Evolutionary conservation across 345 rosid genomes (phyloP), one percentile per base, ranked within the genome.

Genomic region (Punica granatum): DNA sequence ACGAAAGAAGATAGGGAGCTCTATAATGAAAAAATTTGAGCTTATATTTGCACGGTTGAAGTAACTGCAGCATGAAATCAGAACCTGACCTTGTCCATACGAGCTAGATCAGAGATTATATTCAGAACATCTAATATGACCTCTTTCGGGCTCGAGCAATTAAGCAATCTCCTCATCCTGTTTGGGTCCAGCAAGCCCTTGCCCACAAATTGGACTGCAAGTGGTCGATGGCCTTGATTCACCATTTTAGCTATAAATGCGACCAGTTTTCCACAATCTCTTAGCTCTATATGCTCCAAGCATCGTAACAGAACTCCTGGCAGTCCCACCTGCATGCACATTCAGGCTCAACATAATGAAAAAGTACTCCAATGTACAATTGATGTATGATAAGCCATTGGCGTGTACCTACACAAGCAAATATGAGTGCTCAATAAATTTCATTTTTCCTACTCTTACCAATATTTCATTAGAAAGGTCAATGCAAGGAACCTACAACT

Each of bases 221-320:
- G 88, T 67, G 88, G 86, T 63, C 88, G 77, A 75, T 88, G 89
- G 37, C 86, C 84, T 61, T 88, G 89, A 35, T 85, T 83, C 59
- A 81, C 77, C 97, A 94, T 83, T 79, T 94, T 91, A 76, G 99
- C 99, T 72, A 94, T 77, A 76, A 91, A 86, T 39, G 99, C 99
- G 68, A 94, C 93, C 28, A 88, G 82, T 73, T 88, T 86, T 64
- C 89, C 98, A 44, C 87, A 69, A 83, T 94, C 96, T 74, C 84
- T 94, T 35, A 79, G 51, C 34, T 88, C 98, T 81, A 94, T 60
- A 28, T 91, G 92, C 65, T 88, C 98, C 83, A 91, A 80, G 82
- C 98, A 82, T 37, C 82, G 85, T 51, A 91, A 87, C 21, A 88
- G 74, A 42, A 80, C 72, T 60, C 81, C 76, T 12, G 97, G 98